Percentiles rank a stretch among this genome's conserved stretches.
These are phyloP conservation scores for Erodium maritimum DNA, from an alignment of 345 rosid species.

Conservation along the genomic window DNA sequence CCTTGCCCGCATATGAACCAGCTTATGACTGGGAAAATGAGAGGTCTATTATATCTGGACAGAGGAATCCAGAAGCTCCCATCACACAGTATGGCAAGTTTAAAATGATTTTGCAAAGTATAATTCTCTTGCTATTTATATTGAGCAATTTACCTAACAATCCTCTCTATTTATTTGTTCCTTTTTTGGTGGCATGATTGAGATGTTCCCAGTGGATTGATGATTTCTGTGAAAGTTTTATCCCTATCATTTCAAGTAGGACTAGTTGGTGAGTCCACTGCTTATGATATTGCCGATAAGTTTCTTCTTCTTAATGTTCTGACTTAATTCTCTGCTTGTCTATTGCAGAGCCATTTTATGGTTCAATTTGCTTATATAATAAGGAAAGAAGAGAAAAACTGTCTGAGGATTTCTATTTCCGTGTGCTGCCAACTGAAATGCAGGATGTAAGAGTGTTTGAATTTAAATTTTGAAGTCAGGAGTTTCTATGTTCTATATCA, in stretches of 20 bases:
- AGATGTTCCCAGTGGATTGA: conserved; percentile 56
- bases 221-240: conserved; percentile 82
- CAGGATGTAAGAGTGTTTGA: conserved; percentile 54
- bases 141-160: neutral
- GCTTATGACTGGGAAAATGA: conserved; percentile 99
- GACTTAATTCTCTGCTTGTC: conserved; percentile 14
- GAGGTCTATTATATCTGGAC: conserved; percentile 82
- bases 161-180: conserved; percentile 1
- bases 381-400: conserved; percentile 90
- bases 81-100: conserved; percentile 43
- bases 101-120: conserved; percentile 3
- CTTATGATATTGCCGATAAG: neutral
- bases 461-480: neutral
- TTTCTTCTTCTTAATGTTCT: conserved; percentile 9
- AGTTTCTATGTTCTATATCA: too few relatives aligned
- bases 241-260: conserved; percentile 88
- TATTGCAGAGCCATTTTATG: conserved; percentile 80
- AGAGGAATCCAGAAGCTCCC: conserved; percentile 77
- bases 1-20: conserved; percentile 98
- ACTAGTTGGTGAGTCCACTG: conserved; percentile 54
- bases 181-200: too few relatives aligned
- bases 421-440: conserved; percentile 51
- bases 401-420: conserved; percentile 88
- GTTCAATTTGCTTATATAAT: conserved; percentile 79
- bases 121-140: neutral